Base-by-base conservation (phyloP, 1,284 basidiomycete species). In the Puccinia triticina region DNA sequence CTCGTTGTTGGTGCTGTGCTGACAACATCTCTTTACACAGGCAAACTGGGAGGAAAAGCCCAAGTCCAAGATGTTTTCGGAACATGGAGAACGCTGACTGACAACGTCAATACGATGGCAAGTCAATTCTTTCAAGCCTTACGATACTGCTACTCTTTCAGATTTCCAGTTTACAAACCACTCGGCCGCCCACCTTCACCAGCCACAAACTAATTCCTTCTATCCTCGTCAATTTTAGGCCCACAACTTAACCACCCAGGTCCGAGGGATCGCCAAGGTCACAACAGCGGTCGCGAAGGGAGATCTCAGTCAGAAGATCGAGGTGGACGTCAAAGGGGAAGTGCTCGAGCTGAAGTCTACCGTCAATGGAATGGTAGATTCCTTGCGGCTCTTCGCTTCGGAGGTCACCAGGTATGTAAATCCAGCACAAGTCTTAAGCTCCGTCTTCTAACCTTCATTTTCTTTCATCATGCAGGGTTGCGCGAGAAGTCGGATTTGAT, bases 401-500 rank as follows among this genome's bases (percentile, higher is more conserved):
- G 87, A 87, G 82, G 87, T 87, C 2, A 87, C 86, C 0, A 84
- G 77, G 77, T 79, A n/a, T 34, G 48, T 40, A 23, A 14, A 46
- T 29, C 40, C 55, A 59, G 57, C 29, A 61, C 72, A 61, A 16
- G 40, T 4, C 37, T 10, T 21, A 12, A 67, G 4, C 16, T 12
- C 37, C 40, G 26, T 77, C 18, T 43, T 64, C 32, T 40, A 18
- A 40, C 21, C 18, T 46, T 11, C 32, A 8, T 32, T 37, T 50
- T 21, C 4, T 37, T 32, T 92, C 93, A 43, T 94, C 96, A 85
- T 98, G 94, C 88, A 80, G 87, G 29, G 87, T 87, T 2, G 87
- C 87, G 81, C 86, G 86, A 80, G 87, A 87, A 82, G 87, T 87
- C 80, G 87, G 87, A 34, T 87, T 86, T 57, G 87, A 87, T 82